Evolutionary conservation across 1,284 basidiomycete genomes (phyloP).

Genomic region (Thelephora terrestris): DNA sequence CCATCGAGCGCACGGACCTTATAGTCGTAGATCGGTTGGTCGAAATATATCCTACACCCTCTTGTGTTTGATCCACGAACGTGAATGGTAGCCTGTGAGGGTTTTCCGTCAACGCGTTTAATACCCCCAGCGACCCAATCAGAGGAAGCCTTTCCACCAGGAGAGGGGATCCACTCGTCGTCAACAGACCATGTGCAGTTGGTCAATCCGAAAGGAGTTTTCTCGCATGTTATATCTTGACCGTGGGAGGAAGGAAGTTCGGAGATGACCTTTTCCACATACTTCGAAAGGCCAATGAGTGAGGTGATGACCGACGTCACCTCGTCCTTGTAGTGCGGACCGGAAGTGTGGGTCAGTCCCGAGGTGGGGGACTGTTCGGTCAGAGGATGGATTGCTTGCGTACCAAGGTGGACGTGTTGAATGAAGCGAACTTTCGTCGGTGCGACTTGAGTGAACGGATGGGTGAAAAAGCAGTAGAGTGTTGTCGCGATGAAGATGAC

Average conservation of each 20-base stretch:
- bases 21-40: constrained; percentile 36
- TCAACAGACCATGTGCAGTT: constrained; percentile 30
- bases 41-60: constrained; percentile 52
- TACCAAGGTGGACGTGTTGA: constrained; percentile 41
- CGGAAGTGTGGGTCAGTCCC: constrained; percentile 5
- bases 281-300: constrained; percentile 37
- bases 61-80: constrained; percentile 47
- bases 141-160: constrained; percentile 13
- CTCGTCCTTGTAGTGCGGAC: constrained; percentile 5
- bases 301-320: constrained; percentile 25
- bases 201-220: constrained; percentile 12
- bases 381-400: background rate
- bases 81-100: constrained; percentile 25
- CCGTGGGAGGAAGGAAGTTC: constrained; percentile 43
- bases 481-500: constrained; percentile 35
- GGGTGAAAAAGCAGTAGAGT: constrained; percentile 34
- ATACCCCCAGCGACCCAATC: constrained; percentile 21
- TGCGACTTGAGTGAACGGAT: constrained; percentile 50
- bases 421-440: constrained; percentile 65
- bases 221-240: constrained; percentile 14
- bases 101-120: constrained; percentile 25
- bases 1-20: constrained; percentile 21
- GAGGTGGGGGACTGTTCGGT: constrained; percentile 5
- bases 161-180: constrained; percentile 21
- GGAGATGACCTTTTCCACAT: constrained; percentile 35